Evolutionary conservation across 495 filamentous ascomycete species (phyloP).

Genomic region (Penicillium roqueforti): DNA sequence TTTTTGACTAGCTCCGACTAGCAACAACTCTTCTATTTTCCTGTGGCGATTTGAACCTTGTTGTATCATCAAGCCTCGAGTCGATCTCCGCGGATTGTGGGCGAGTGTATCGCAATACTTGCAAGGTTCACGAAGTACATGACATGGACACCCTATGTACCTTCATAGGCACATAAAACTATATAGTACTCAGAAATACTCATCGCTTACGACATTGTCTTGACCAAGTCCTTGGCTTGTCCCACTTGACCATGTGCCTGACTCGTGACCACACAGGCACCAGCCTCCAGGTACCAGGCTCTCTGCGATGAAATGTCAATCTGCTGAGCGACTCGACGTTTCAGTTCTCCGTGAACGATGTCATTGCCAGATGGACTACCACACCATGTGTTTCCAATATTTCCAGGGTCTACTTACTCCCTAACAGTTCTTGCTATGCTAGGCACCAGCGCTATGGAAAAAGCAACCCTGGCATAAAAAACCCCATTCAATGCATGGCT

Average conservation of each 20-base stretch:
- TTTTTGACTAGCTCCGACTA: background rate
- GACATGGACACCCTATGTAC: background rate
- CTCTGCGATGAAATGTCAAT: slow-evolving; percentile 10
- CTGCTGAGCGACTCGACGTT: background rate
- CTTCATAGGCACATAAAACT: background rate
- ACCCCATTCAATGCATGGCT: background rate
- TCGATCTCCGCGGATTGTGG: background rate
- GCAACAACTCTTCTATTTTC: too few relatives aligned
- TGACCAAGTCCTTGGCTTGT: background rate
- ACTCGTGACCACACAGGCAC: background rate
- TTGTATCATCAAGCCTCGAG: background rate
- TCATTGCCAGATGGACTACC: slow-evolving; percentile 8
- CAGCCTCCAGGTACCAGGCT: background rate
- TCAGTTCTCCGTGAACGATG: background rate
- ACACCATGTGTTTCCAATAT: background rate
- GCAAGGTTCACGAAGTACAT: background rate
- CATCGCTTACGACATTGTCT: background rate
- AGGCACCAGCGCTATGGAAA: background rate
- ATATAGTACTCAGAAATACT: background rate
- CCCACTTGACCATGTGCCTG: background rate
- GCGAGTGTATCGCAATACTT: background rate
- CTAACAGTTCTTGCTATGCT: background rate
- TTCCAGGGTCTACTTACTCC: background rate
- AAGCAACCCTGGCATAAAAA: background rate
- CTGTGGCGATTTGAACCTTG: too few relatives aligned